Evolutionary conservation across 768 basidiomycete genomes (phyloP).

Genomic region (Tulasnella sp.): DNA sequence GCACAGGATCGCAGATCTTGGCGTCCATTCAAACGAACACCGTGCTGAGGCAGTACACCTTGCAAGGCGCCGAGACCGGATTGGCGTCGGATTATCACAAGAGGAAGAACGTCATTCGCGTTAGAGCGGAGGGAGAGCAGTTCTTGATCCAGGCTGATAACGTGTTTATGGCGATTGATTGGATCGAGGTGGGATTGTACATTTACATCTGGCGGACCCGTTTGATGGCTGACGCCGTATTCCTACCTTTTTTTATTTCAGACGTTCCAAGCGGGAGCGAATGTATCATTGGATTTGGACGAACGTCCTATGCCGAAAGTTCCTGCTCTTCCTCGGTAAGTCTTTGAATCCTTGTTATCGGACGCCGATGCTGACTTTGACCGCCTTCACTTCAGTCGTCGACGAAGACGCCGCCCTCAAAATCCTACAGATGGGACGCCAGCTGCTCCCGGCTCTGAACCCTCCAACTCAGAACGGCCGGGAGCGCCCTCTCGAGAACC

Average conservation of each 20-base stretch:
- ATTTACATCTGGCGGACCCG: neutral
- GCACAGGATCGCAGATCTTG: constrained; percentile 17
- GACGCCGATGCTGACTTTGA: neutral
- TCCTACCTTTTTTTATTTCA: constrained; percentile 26
- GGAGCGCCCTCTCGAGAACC: neutral
- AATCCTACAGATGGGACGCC: neutral
- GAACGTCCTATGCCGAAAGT: constrained; percentile 86
- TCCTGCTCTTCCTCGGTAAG: constrained; percentile 70
- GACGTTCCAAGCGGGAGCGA: constrained; percentile 85
- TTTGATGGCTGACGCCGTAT: constrained; percentile 2
- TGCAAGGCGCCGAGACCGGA: constrained; percentile 89
- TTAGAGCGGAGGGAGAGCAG: constrained; percentile 90
- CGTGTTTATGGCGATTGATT: constrained; percentile 75
- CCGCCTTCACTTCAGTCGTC: neutral
- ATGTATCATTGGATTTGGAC: constrained; percentile 87
- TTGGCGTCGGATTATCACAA: constrained; percentile 91
- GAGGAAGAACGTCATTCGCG: constrained; percentile 84
- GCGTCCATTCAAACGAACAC: constrained; percentile 23
- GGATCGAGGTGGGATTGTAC: constrained; percentile 84
- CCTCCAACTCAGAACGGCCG: neutral
- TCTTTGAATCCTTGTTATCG: constrained; percentile 7
- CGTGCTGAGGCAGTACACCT: constrained; percentile 61
- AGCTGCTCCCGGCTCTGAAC: neutral
- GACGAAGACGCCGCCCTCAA: neutral
- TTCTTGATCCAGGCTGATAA: constrained; percentile 85